A percentile compares a stretch with the other conserved stretches of the same genome.
Conservation (phyloP, 1,139 yeast species). For the Hanseniaspora uvarum region DNA sequence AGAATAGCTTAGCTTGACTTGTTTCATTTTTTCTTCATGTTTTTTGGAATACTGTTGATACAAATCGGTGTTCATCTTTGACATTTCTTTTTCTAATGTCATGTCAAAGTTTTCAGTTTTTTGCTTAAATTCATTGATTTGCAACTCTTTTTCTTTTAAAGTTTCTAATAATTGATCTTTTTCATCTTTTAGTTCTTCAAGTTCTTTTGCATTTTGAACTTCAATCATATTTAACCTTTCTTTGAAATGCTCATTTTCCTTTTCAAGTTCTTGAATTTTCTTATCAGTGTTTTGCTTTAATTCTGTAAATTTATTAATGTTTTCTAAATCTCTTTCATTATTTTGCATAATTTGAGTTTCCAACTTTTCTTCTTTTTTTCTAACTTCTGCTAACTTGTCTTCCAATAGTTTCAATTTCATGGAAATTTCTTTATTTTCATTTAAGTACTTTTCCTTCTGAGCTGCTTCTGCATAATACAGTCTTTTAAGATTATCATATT, state of each 20-base stretch:
- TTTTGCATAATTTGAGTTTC: background rate
- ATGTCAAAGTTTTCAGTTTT: conserved; percentile 29
- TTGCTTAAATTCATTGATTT: conserved; percentile 19
- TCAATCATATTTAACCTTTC: background rate
- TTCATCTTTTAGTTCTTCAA: conserved; percentile 24
- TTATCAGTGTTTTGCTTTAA: conserved; percentile 33
- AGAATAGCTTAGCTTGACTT: conserved; percentile 32
- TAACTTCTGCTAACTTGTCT: conserved; percentile 30
- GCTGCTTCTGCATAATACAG: background rate
- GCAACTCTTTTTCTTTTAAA: conserved; percentile 27
- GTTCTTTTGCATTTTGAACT: conserved; percentile 32
- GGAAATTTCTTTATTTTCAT: conserved; percentile 27
- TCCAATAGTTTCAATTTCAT: conserved; percentile 37
- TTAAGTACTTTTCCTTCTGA: conserved; percentile 17
- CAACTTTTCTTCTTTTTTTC: background rate
- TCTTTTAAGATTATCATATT: conserved; percentile 28
- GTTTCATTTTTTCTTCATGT: conserved; percentile 54
- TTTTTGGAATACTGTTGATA: conserved; percentile 60
- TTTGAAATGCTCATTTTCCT: background rate
- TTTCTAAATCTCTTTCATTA: conserved; percentile 18
- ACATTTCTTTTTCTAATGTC: conserved; percentile 43
- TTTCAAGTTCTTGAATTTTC: conserved; percentile 37
- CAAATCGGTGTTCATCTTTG: conserved; percentile 52
- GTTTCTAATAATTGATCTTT: background rate
- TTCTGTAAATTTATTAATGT: conserved; percentile 26